Conservation (phyloP, 2,329 filamentous ascomycete genomes). For the Lasiodiplodia sp. region DNA sequence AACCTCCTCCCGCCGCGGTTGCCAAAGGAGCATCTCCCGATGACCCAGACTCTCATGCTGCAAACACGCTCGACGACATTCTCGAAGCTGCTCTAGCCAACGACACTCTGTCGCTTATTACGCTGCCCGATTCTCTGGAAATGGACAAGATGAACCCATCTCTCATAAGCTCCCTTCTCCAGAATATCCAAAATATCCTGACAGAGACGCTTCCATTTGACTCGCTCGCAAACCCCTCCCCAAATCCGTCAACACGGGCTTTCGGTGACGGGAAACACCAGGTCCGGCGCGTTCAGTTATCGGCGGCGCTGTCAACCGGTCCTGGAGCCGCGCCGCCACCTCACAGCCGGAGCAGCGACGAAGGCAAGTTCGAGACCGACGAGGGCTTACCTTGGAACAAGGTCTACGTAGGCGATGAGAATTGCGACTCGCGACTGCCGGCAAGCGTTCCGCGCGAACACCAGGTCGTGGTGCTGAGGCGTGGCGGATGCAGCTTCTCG, state of each 20-base stretch:
- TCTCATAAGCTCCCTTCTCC: constrained; percentile 45
- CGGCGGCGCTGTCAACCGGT: constrained; percentile 63
- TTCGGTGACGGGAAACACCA: constrained; percentile 35
- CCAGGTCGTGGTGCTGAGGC: constrained; percentile 81
- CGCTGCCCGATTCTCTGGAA: constrained; percentile 39
- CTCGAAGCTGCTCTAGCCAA: constrained; percentile 30
- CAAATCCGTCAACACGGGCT: constrained; percentile 31
- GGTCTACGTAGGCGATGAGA: constrained; percentile 73
- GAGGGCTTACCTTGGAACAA: constrained; percentile 71
- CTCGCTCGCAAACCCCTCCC: constrained; percentile 28
- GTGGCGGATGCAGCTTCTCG: constrained; percentile 85
- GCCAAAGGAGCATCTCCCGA: not conserved
- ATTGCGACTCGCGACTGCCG: constrained; percentile 68
- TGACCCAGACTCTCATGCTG: not conserved
- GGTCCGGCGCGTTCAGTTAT: constrained; percentile 37
- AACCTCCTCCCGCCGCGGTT: constrained; percentile 35
- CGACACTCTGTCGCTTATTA: constrained; percentile 26
- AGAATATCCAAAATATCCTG: constrained; percentile 46
- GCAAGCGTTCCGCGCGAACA: constrained; percentile 61
- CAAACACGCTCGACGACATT: constrained; percentile 3
- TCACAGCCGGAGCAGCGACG: constrained; percentile 54
- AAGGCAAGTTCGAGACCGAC: constrained; percentile 41
- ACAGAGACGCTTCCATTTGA: constrained; percentile 33
- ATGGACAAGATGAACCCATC: constrained; percentile 37
- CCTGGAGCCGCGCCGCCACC: constrained; percentile 75